A percentile compares a stretch with the other conserved stretches of the same genome.
Evolutionary conservation across 176 grass and related monocot species (phyloP).

Genomic region (Calamus simplicifolius): DNA sequence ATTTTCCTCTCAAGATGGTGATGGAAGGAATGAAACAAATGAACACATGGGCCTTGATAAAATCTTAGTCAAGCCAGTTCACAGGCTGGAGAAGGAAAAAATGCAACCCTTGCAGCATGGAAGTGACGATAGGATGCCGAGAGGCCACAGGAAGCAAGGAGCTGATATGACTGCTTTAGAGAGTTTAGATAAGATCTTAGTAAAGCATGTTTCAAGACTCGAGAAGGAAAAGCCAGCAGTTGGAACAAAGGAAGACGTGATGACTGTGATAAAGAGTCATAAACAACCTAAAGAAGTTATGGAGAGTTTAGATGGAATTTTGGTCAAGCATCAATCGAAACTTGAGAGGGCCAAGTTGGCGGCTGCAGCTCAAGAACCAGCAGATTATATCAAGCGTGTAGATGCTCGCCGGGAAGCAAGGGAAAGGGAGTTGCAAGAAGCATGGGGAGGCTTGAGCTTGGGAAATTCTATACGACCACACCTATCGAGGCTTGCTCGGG

Average conservation of each 20-base stretch:
- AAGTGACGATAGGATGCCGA: constrained; percentile 5
- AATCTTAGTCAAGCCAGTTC: constrained; percentile 43
- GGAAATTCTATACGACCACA: constrained; percentile 60
- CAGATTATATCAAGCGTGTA: constrained; percentile 26
- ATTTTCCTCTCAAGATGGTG: constrained; percentile 34
- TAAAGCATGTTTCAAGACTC: constrained; percentile 43
- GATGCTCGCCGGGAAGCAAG: constrained; percentile 44
- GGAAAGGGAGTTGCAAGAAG: constrained; percentile 61
- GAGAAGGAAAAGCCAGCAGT: constrained; percentile 54
- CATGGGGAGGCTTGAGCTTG: constrained; percentile 69
- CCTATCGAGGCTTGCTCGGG: constrained; percentile 71
- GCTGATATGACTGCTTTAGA: neutral
- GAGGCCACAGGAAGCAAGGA: too few species aligned
- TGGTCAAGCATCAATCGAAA: constrained; percentile 42
- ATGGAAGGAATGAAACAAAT: neutral
- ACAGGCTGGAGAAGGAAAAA: constrained; percentile 52
- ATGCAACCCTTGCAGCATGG: constrained; percentile 14
- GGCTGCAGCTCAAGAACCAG: constrained; percentile 16
- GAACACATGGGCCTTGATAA: constrained; percentile 30
- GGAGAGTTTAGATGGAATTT: constrained; percentile 38
- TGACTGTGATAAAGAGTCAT: constrained; percentile 15
- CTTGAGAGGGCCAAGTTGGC: constrained; percentile 46
- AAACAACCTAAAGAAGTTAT: constrained; percentile 4
- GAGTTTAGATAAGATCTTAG: constrained; percentile 54
- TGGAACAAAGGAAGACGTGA: constrained; percentile 15